phyloP scores from a whole-genome alignment of 2,329 filamentous ascomycete genomes.

The Spiromastix sp. region DNA sequence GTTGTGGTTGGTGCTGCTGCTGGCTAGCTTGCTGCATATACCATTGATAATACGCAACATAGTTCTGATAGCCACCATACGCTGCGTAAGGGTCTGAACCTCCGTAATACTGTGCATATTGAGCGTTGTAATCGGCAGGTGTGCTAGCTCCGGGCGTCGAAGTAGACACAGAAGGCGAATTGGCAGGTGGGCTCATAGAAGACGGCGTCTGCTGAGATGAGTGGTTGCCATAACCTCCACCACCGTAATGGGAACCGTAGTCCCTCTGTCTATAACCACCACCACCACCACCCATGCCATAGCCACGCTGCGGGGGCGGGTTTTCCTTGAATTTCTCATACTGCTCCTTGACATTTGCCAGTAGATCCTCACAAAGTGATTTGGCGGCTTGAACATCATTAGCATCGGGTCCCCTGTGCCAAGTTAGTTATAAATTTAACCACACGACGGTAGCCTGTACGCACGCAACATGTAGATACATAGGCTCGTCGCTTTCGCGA shows the following conservation, averaged over 20 bases:
- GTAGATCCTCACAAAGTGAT: slow-evolving; percentile 76
- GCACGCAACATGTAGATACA: slow-evolving; percentile 94
- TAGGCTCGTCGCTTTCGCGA: slow-evolving; percentile 83
- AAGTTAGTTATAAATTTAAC: slow-evolving; percentile 21
- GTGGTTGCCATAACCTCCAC: slow-evolving; percentile 32
- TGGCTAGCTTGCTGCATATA: slow-evolving; percentile 57
- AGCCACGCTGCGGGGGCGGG: slow-evolving; percentile 54
- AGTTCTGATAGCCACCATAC: slow-evolving; percentile 80
- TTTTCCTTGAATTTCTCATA: slow-evolving; percentile 87
- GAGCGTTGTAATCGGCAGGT: slow-evolving; percentile 60
- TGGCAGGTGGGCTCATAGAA: slow-evolving; percentile 31
- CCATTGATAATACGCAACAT: slow-evolving; percentile 51
- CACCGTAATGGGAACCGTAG: slow-evolving; percentile 14
- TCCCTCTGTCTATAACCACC: slow-evolving; percentile 31
- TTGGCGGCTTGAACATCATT: slow-evolving; percentile 79
- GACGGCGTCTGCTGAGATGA: slow-evolving; percentile 35
- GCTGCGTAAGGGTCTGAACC: slow-evolving; percentile 74
- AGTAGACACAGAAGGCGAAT: slow-evolving; percentile 17
- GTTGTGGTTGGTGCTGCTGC: slow-evolving; percentile 32
- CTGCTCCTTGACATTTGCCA: slow-evolving; percentile 76
- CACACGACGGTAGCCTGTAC: slow-evolving; percentile 26
- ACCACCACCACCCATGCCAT: slow-evolving; percentile 45
- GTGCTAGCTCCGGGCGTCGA: slow-evolving; percentile 14
- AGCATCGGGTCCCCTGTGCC: slow-evolving; percentile 67
- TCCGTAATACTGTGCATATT: slow-evolving; percentile 74